Evolutionary conservation across 78 protist species (phyloP), one percentile per base, ranked within the genome.

Genomic region (Mantamonas sphyraenae): DNA sequence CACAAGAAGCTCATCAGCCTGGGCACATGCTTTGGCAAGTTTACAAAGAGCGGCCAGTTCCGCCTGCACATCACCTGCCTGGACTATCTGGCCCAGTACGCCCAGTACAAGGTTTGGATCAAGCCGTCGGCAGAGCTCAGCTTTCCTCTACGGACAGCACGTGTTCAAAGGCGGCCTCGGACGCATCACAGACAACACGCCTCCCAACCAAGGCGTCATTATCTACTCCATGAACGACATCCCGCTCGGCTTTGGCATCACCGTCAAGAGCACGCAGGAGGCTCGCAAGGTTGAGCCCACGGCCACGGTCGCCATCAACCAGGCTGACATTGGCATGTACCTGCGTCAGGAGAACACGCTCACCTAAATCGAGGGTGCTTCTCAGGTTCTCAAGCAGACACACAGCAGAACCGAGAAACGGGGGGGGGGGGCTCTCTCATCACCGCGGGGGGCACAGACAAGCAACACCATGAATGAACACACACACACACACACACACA

Each of bases 281-380:
- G 84, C 90, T 74, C 65, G 97, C 17, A 76, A 74, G 58, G 61
- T 83, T 33, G 94, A 84, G 22, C 89, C 96, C 26, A 86, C 83
- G 3, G 96, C 75, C 9, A 82, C 90, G 28, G 95, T 93, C 9
- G 86, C 71, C 40, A 89, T 90, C 76, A 92, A 90, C 64, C 90
- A 91, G 76, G 84, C 96, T 1, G 99, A 97, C 80, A 82, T 96
- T 40, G 99, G 99, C 45, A 98, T 95, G 74, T 97, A 95, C 64
- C 78, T 97, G 28, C 64, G 99, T 10, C 91, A 76, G 42, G 99
- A 94, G 65, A 90, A 83, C 12, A 42, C 61, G 7, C 64, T 81
- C 19, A 22, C 42, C 4, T 74, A 60, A 33, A 14, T 47, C n/a
- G n/a, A n/a, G n/a, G n/a, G n/a, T n/a, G n/a, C n/a, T n/a, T n/a